Evolutionary conservation across 768 basidiomycete genomes (phyloP).

Genomic region (Astraeus odoratus): DNA sequence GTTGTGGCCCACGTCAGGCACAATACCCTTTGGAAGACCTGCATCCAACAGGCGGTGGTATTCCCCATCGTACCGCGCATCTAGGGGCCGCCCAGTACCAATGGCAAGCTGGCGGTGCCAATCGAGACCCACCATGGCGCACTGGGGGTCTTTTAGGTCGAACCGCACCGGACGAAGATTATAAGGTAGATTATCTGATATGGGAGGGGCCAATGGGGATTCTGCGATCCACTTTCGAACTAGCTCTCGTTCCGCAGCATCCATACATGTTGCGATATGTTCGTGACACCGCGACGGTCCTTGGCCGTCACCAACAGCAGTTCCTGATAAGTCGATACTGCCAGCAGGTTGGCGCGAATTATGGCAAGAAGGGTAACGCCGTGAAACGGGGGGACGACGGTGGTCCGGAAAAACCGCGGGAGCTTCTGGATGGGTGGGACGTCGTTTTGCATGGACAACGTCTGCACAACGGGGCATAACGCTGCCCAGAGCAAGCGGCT

Average conservation of each 20-base stretch:
- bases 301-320: not conserved
- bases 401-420: not conserved
- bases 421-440: not conserved
- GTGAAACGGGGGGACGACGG: too few relatives aligned
- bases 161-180: constrained; percentile 7
- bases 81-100: constrained; percentile 6
- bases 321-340: too few relatives aligned
- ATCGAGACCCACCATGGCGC: not conserved
- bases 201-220: constrained; percentile 2
- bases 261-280: not conserved
- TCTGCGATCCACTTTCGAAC: not conserved
- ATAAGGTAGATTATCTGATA: not conserved
- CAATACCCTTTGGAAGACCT: not conserved
- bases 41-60: constrained; percentile 3
- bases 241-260: not conserved
- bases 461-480: constrained; percentile 2
- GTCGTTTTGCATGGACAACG: constrained; percentile 1
- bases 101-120: not conserved
- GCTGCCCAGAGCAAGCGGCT: not conserved
- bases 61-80: constrained; percentile 5
- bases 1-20: constrained; percentile 2
- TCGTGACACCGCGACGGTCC: not conserved
- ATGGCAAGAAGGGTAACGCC: too few relatives aligned
- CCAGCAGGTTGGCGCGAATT: too few relatives aligned
- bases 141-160: constrained; percentile 2